These are phyloP conservation scores for Hyaloscypha hepaticicola DNA, from an alignment of 495 filamentous ascomycete species.

Conservation along the genomic window DNA sequence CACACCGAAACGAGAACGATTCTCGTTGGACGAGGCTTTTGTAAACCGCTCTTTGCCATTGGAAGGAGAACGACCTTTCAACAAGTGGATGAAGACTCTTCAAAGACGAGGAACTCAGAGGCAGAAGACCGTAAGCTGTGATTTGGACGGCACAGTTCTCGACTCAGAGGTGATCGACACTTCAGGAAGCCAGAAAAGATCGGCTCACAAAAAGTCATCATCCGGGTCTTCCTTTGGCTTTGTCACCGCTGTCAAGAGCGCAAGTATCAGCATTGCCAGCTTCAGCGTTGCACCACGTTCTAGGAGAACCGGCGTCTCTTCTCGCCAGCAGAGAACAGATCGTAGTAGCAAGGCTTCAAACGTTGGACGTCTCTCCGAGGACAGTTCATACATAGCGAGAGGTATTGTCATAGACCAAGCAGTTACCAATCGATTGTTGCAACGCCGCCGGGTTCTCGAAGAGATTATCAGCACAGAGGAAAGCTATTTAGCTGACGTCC, in stretches of 20 bases:
- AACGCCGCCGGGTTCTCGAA: conserved; percentile 74
- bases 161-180: conserved; percentile 46
- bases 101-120: conserved; percentile 47
- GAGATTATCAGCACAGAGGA: conserved; percentile 86
- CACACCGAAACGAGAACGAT: conserved; percentile 28
- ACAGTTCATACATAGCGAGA: conserved; percentile 57
- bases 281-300: conserved; percentile 64
- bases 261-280: conserved; percentile 69
- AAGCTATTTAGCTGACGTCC: conserved; percentile 83
- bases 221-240: conserved; percentile 70
- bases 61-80: conserved; percentile 42
- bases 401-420: conserved; percentile 63
- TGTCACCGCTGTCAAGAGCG: conserved; percentile 73
- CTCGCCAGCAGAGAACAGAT: conserved; percentile 56
- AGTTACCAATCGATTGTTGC: conserved; percentile 66
- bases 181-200: conserved; percentile 37
- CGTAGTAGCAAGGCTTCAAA: conserved; percentile 62
- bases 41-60: conserved; percentile 22
- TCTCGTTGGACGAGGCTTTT: conserved; percentile 24
- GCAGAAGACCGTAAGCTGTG: conserved; percentile 33
- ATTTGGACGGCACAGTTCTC: conserved; percentile 28
- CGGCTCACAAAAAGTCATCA: conserved; percentile 57
- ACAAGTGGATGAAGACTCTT: conserved; percentile 58
- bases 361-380: conserved; percentile 63
- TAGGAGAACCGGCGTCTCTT: conserved; percentile 51